Evolutionary conservation across 371 early-diverging fungal genomes (phyloP).

Genomic region (Mortierella sp.): DNA sequence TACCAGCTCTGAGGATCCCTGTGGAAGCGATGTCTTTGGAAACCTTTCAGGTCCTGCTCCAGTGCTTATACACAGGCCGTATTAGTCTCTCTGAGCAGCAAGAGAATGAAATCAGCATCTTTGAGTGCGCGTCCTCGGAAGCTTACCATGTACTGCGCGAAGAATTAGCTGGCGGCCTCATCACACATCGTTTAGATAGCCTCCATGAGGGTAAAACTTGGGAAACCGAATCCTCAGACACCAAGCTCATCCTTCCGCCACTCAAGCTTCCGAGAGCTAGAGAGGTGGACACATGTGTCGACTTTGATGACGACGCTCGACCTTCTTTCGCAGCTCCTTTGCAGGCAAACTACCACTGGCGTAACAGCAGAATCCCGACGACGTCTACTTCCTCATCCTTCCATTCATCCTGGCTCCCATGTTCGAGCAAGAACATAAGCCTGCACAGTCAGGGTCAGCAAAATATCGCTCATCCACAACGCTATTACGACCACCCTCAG

Average conservation of each 20-base stretch:
- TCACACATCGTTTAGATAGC: background rate
- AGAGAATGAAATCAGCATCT: background rate
- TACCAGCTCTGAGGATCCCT: slow-evolving; percentile 20
- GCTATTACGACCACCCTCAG: background rate
- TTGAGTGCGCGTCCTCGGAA: slow-evolving; percentile 11
- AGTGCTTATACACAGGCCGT: slow-evolving; percentile 29
- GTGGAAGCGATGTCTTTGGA: slow-evolving; percentile 15
- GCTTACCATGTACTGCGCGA: background rate
- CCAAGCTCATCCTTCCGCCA: background rate
- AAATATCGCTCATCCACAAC: background rate
- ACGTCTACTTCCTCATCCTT: background rate
- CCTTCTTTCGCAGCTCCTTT: background rate
- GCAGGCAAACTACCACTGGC: background rate
- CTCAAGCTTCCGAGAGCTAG: background rate
- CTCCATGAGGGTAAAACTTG: background rate
- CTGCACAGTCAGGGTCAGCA: background rate
- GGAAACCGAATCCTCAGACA: background rate
- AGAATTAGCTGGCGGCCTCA: background rate
- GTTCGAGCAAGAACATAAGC: background rate
- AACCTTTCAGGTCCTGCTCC: slow-evolving; percentile 29
- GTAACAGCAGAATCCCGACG: background rate
- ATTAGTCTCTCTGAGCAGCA: slow-evolving; percentile 26
- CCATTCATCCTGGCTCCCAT: slow-evolving; percentile 15
- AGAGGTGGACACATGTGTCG: background rate
- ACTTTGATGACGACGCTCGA: background rate